phyloP scores from a whole-genome alignment of 148 eudicot species.

The Amaranthus hypochondriacus region DNA sequence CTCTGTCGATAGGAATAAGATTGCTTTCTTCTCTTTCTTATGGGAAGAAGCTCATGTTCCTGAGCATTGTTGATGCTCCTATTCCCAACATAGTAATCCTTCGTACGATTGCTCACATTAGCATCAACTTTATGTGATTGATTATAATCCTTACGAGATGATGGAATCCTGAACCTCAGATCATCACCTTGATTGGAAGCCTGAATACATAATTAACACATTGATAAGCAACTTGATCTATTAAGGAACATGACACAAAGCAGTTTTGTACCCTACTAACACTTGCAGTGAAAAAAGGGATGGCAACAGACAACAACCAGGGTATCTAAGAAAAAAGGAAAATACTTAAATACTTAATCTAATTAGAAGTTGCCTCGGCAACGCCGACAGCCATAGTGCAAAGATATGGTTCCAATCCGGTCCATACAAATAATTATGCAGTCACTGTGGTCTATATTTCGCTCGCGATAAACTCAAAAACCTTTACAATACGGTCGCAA shows the following conservation, averaged over 20 bases:
- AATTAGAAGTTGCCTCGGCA: too few species aligned
- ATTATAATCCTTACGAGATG: constrained; percentile 27
- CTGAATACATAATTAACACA: constrained; percentile 26
- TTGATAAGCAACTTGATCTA: not conserved
- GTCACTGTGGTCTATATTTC: too few species aligned
- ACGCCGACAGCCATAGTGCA: too few species aligned
- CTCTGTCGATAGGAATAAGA: constrained; percentile 25
- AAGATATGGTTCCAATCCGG: too few species aligned
- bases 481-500: too few species aligned
- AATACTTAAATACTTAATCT: not conserved
- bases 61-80: constrained; percentile 18
- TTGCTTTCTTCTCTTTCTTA: constrained; percentile 41
- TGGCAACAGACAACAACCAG: not conserved
- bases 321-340: not conserved
- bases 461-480: too few species aligned
- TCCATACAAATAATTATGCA: too few species aligned
- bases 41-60: constrained; percentile 30
- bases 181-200: constrained; percentile 34
- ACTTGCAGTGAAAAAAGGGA: not conserved
- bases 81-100: constrained; percentile 25
- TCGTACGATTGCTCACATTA: constrained; percentile 19
- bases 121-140: constrained; percentile 24
- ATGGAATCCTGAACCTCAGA: constrained; percentile 30
- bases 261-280: not conserved
- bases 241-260: not conserved